Base-by-base conservation (phyloP, 345 rosid species). In the Corchorus capsularis region DNA sequence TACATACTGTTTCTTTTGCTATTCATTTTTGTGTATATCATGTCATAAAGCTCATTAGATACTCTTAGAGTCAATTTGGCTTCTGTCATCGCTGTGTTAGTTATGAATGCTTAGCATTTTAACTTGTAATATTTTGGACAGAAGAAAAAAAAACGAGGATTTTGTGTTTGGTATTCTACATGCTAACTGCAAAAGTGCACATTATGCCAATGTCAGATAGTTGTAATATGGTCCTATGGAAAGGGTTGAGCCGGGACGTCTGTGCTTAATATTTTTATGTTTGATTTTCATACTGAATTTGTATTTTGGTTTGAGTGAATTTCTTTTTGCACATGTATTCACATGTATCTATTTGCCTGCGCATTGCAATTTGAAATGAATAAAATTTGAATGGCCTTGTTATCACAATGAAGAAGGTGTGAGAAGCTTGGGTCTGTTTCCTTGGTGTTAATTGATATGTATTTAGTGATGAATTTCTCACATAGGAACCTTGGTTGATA, bases 1-100 rank as follows among this genome's bases (percentile, higher is more conserved):
- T 52, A 47, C 55, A 60, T 73, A 8, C 61, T 6, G 55, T 41
- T 32, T 78, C 59, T 73, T 73, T 27, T 35, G 20, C 49, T 71
- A 46, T 39, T 65, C 45, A 7, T 54, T 66, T 61, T 45, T 10
- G 20, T 74, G 64, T 65, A 27, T 70, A 17, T 12, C 49, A 27
- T 20, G 68, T 0, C 59, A 69, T 3, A 43, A 50, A 63, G 66
- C 56, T 22, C 59, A 8, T 16, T 35, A 20, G 74, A 68, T 63
- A 70, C 74, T 41, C 37, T 39, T 45, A 10, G 65, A 56, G 66
- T 22, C 47, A 20, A 16, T 74, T 76, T 45, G 43, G 50, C 67
- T 79, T 78, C 41, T 27, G 20, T 50, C 35, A 32, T 72, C 13
- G 12, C 13, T 52, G 15, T 50, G 53, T 41, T 43, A 43, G 27